phyloP scores from a whole-genome alignment of 768 basidiomycete genomes.

The Harrya chromipes region DNA sequence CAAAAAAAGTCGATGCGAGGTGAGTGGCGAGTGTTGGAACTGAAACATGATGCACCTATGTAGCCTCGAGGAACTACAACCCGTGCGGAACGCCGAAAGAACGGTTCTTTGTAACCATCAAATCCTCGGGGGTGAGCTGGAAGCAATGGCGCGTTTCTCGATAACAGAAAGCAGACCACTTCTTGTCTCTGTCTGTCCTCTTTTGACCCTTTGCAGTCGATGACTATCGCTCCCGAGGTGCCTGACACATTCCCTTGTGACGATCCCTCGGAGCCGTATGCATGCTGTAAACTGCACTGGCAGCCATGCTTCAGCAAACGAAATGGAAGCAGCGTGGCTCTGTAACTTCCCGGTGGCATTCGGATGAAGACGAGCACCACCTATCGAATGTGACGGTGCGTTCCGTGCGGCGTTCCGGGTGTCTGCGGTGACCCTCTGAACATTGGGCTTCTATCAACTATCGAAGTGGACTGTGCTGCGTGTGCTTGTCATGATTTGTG shows the following conservation, averaged over 20 bases:
- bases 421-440: neutral
- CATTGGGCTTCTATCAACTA: too few species aligned
- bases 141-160: neutral
- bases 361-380: neutral
- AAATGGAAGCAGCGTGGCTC: too few species aligned
- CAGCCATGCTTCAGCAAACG: too few species aligned
- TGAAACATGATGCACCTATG: conserved; percentile 1
- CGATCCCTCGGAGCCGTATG: too few species aligned
- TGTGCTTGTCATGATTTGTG: too few species aligned
- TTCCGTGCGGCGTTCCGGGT: neutral
- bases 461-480: too few species aligned
- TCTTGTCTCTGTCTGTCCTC: too few species aligned
- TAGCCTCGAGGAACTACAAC: neutral
- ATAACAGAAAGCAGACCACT: neutral
- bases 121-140: neutral
- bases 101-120: neutral
- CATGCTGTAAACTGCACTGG: too few species aligned
- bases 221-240: too few species aligned
- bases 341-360: neutral
- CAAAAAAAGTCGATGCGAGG: too few species aligned
- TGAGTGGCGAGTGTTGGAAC: neutral
- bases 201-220: too few species aligned
- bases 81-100: neutral
- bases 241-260: too few species aligned
- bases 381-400: neutral